phyloP scores from a whole-genome alignment of 2,329 filamentous ascomycete species.

The Aspergillus amoenus region DNA sequence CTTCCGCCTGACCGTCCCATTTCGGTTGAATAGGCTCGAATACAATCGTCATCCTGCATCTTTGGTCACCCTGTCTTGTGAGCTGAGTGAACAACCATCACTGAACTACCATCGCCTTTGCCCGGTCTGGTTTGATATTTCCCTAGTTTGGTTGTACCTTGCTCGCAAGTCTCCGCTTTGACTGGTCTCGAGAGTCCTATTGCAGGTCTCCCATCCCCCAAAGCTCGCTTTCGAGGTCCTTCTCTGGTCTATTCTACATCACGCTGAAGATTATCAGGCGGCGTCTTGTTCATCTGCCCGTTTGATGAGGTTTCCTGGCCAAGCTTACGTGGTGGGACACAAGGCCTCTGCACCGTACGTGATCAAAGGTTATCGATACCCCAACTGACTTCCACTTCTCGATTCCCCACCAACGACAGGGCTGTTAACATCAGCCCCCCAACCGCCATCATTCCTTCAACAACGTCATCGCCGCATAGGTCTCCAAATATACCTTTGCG shows the following conservation, averaged over 20 bases:
- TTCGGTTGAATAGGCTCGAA: slow-evolving; percentile 14
- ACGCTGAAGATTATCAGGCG: not conserved
- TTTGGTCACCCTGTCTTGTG: slow-evolving; percentile 22
- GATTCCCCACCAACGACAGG: slow-evolving; percentile 35
- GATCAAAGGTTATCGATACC: slow-evolving; percentile 4
- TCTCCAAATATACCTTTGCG: slow-evolving; percentile 85
- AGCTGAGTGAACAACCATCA: slow-evolving; percentile 13
- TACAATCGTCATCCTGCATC: slow-evolving; percentile 23
- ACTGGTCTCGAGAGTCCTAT: slow-evolving; percentile 6
- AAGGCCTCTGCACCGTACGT: not conserved
- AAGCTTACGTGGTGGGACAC: slow-evolving; percentile 11
- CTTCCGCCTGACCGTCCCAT: slow-evolving; percentile 17
- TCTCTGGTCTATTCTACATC: slow-evolving; percentile 8
- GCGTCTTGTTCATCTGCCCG: slow-evolving; percentile 8
- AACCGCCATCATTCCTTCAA: slow-evolving; percentile 81
- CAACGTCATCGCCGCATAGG: slow-evolving; percentile 59
- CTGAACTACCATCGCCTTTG: slow-evolving; percentile 1
- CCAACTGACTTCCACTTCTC: slow-evolving; percentile 9
- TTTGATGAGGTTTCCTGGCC: slow-evolving; percentile 7
- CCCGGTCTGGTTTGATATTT: not conserved
- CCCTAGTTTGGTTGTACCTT: not conserved
- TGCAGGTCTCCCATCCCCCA: slow-evolving; percentile 1
- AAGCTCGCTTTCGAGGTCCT: not conserved
- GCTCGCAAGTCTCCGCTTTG: slow-evolving; percentile 7
- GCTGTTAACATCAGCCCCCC: slow-evolving; percentile 75